A percentile compares a stretch with the other conserved stretches of the same genome.
Conservation (phyloP, 2,329 filamentous ascomycete genomes). For the Aspergillus neoniger region DNA sequence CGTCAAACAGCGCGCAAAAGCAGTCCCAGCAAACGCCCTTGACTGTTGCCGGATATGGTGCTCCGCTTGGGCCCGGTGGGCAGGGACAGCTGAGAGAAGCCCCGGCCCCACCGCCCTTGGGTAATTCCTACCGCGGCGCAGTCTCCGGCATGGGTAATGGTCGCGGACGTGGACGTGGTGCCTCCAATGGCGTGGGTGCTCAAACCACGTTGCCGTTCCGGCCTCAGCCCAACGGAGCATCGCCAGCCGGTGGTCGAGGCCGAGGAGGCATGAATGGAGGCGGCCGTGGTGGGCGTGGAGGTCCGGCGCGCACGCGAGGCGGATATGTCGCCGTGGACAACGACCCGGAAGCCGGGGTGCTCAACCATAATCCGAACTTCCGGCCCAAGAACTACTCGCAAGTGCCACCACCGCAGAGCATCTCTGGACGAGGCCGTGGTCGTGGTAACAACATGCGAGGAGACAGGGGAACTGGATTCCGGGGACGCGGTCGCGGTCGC, state of each 20-base stretch:
- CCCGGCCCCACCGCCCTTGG: slow-evolving; percentile 57
- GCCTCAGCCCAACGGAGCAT: slow-evolving; percentile 31
- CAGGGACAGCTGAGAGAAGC: slow-evolving; percentile 63
- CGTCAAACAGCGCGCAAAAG: slow-evolving; percentile 49
- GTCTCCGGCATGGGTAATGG: slow-evolving; percentile 49
- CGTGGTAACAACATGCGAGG: slow-evolving; percentile 28
- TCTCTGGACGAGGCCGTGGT: slow-evolving; percentile 40
- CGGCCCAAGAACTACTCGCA: slow-evolving; percentile 55
- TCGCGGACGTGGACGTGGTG: slow-evolving; percentile 36
- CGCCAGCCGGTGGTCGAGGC: slow-evolving; percentile 35
- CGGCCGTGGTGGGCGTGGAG: slow-evolving; percentile 32
- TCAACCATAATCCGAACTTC: slow-evolving; percentile 59
- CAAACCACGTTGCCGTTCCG: slow-evolving; percentile 35
- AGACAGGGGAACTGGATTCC: slow-evolving; percentile 33
- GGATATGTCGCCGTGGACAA: slow-evolving; percentile 49
- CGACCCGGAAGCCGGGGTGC: slow-evolving; percentile 56
- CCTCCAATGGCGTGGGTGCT: slow-evolving; percentile 26
- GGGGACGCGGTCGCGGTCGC: slow-evolving; percentile 35
- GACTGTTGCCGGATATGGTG: slow-evolving; percentile 59
- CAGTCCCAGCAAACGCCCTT: slow-evolving; percentile 59
- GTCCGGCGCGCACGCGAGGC: slow-evolving; percentile 30
- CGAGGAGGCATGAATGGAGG: slow-evolving; percentile 16
- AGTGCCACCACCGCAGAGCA: slow-evolving; percentile 50
- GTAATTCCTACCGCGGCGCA: slow-evolving; percentile 61
- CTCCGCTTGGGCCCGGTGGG: slow-evolving; percentile 58